Evolutionary conservation across 345 rosid genomes (phyloP), one percentile per base, ranked within the genome.

Genomic region (Dipteronia dyeriana): DNA sequence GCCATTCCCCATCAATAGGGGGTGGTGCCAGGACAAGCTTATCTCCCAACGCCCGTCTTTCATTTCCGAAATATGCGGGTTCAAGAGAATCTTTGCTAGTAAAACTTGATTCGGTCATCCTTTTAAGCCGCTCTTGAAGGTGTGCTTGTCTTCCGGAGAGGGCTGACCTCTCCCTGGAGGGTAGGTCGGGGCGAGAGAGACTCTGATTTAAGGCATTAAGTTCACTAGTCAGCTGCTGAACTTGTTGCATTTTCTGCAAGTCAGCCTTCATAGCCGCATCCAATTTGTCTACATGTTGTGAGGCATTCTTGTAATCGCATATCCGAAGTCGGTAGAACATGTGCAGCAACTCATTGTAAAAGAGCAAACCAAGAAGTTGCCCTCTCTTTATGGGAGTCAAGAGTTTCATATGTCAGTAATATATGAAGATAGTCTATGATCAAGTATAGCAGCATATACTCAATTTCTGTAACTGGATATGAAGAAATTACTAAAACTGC

Each of bases 1-100:
- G 85, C 99, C 97, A 96, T 76, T 94, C 94, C 75, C 99, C 99
- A 85, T 94, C 88, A 41, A 96, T 85, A 29, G 98, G 99, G 78
- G 91, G 83, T 34, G 93, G 94, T 65, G 99, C 97, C 60, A 96
- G 90, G 68, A 91, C 75, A 79, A 96, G 91, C 87, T 82, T 91
- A 81, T 93, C 96, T 63, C 88, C 88, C 87, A 82, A 83, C 7
- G 84, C 77, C 80, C 86, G 83, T 72, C 82, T 86, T 38, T 83
- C 66, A 76, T 83, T 91, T 73, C 94, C 94, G 85, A 89, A 88
- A 69, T 84, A 86, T 13, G 92, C 84, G 20, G 95, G 86, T 80
- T 89, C 93, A 22, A 90, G 79, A 76, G 89, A 77, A 66, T 84
- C 85, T 74, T 77, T 87, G 34, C 78, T 64, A 49, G 69, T 71